Evolutionary conservation across 176 grass and related monocot species (phyloP).

Genomic region (Coix lacrymajobi): DNA sequence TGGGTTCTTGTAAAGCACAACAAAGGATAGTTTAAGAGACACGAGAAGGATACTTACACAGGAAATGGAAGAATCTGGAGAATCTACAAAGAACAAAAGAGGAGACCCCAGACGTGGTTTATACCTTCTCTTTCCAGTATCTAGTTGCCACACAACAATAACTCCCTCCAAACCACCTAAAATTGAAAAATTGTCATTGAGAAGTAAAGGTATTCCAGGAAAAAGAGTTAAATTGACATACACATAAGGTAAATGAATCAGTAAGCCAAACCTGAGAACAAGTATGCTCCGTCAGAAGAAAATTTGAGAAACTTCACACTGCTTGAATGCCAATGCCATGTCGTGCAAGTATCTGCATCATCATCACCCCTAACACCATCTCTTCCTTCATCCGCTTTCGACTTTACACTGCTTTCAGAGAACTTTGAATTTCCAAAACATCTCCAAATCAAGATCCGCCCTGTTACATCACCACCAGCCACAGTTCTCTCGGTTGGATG

Average conservation of each 20-base stretch:
- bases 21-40: background rate
- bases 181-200: background rate
- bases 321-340: constrained; percentile 88
- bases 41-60: constrained; percentile 55
- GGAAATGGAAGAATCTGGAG: constrained; percentile 87
- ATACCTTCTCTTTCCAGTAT: constrained; percentile 81
- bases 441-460: constrained; percentile 83
- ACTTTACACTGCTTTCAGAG: constrained; percentile 29
- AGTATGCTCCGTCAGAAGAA: constrained; percentile 76
- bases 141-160: constrained; percentile 95
- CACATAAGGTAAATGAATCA: background rate
- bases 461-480: constrained; percentile 72
- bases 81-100: constrained; percentile 82
- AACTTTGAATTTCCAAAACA: constrained; percentile 66
- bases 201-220: background rate
- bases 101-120: constrained; percentile 90
- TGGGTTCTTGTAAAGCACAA: background rate
- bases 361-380: constrained; percentile 63
- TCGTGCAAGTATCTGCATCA: constrained; percentile 74
- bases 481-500: constrained; percentile 74
- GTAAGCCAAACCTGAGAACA: constrained; percentile 76
- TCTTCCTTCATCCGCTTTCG: constrained; percentile 46
- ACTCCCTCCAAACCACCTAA: constrained; percentile 96
- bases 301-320: constrained; percentile 72
- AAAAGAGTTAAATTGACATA: background rate